These are phyloP conservation scores for Candida methanosorbosa DNA, from an alignment of 805 yeast species.

Conservation along the genomic window DNA sequence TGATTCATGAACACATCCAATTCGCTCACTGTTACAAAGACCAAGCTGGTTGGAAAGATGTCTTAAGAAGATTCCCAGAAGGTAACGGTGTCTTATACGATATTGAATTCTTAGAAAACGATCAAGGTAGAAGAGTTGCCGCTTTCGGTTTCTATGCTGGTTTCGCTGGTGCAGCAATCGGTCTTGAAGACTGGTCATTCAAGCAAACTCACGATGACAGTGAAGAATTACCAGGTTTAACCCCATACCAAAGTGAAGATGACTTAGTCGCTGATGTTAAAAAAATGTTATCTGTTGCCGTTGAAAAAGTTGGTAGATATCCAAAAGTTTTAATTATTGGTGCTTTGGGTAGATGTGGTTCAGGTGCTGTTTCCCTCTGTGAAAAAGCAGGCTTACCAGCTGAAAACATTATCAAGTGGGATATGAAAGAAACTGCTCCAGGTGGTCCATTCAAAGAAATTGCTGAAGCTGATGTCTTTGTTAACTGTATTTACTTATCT, in stretches of 20 bases:
- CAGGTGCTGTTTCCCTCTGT: slow-evolving; percentile 83
- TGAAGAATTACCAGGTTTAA: slow-evolving; percentile 68
- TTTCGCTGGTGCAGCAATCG: slow-evolving; percentile 99
- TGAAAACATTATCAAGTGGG: slow-evolving; percentile 83
- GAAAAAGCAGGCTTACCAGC: slow-evolving; percentile 84
- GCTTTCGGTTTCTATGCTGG: slow-evolving; percentile 99
- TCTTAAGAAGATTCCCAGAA: slow-evolving; percentile 76
- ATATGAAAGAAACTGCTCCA: slow-evolving; percentile 88
- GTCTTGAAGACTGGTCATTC: slow-evolving; percentile 89
- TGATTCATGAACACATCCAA: slow-evolving; percentile 93
- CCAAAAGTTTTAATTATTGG: slow-evolving; percentile 90
- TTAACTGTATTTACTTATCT: slow-evolving; percentile 93
- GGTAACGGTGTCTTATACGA: slow-evolving; percentile 92
- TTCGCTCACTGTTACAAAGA: slow-evolving; percentile 98
- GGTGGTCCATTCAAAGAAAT: slow-evolving; percentile 98
- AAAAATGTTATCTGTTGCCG: slow-evolving; percentile 46
- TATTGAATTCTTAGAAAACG: slow-evolving; percentile 89
- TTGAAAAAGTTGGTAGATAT: slow-evolving; percentile 47
- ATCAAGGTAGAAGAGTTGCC: slow-evolving; percentile 95
- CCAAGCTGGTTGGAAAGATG: slow-evolving; percentile 97
- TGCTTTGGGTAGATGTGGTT: slow-evolving; percentile 97
- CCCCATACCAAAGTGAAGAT: slow-evolving; percentile 76
- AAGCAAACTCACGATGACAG: slow-evolving; percentile 65
- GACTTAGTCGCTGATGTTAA: slow-evolving; percentile 68
- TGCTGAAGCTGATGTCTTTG: slow-evolving; percentile 77